A percentile compares a stretch with the other conserved stretches of the same genome.
These are phyloP conservation scores for Neurospora sp. DNA, from an alignment of 495 filamentous ascomycete genomes.

Conservation along the genomic window DNA sequence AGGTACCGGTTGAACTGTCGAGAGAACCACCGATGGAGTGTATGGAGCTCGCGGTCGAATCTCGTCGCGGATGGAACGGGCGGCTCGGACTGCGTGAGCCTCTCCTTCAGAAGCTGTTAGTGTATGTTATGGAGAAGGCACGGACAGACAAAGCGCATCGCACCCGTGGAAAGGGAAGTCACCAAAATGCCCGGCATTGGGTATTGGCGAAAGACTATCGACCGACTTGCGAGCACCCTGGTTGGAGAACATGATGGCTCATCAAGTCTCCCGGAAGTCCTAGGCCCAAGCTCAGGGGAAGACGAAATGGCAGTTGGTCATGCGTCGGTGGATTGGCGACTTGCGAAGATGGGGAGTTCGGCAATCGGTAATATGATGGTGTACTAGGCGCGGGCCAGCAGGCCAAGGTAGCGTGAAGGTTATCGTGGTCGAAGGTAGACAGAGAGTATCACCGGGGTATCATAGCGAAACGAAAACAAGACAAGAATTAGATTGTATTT, in stretches of 20 bases:
- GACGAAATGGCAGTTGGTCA: not conserved
- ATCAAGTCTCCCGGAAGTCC: constrained; percentile 11
- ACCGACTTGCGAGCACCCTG: constrained; percentile 57
- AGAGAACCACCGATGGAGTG: constrained; percentile 67
- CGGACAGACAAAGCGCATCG: constrained; percentile 8
- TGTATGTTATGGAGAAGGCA: constrained; percentile 4
- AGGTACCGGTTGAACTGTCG: constrained; percentile 48
- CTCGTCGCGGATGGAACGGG: constrained; percentile 41
- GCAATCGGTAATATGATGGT: not conserved
- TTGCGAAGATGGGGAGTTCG: not conserved
- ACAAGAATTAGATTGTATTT: constrained; percentile 1
- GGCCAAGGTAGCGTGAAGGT: not conserved
- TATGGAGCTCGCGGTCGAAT: constrained; percentile 80
- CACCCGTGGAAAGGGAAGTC: constrained; percentile 52
- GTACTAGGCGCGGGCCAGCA: not conserved
- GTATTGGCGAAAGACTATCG: constrained; percentile 51
- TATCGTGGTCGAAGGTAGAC: not conserved
- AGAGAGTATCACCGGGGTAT: constrained; percentile 21
- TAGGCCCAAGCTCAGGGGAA: not conserved
- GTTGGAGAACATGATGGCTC: constrained; percentile 51
- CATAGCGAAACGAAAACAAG: constrained; percentile 14
- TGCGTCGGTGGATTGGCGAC: not conserved
- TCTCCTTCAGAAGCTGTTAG: constrained; percentile 20
- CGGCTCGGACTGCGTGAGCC: constrained; percentile 16
- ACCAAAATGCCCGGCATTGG: constrained; percentile 37